Evolutionary conservation across 306 rosid species (phyloP).

Genomic region (Sindora glabra): DNA sequence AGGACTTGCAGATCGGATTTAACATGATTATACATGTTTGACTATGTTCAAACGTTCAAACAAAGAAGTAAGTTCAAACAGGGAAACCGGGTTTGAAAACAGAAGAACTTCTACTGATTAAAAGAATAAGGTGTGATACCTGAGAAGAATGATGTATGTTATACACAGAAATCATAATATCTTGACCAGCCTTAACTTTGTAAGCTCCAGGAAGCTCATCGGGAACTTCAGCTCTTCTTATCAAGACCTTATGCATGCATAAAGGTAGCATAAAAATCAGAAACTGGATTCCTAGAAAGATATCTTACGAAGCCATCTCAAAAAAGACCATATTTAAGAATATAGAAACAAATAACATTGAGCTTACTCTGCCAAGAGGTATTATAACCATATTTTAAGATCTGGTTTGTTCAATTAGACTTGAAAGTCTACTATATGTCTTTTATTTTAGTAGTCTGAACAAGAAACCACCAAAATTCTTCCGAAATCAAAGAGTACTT

Average conservation of each 20-base stretch:
- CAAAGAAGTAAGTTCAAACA: too few species aligned
- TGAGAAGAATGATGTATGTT: constrained; percentile 83
- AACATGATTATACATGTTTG: background rate
- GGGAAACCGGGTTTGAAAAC: background rate
- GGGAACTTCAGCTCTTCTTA: constrained; percentile 88
- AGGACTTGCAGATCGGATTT: background rate
- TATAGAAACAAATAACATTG: background rate
- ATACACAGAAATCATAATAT: constrained; percentile 92
- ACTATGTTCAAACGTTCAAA: too few species aligned
- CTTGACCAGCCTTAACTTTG: constrained; percentile 89
- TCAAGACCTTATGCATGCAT: constrained; percentile 57
- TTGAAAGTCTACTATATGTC: background rate
- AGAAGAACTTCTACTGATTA: background rate
- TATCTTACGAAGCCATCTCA: background rate
- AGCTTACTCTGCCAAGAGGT: background rate
- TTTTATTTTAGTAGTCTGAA: background rate
- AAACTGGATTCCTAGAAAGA: background rate
- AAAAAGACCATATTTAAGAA: constrained; percentile 3
- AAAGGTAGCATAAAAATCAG: constrained; percentile 1
- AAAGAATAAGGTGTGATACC: constrained; percentile 37
- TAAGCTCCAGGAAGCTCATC: constrained; percentile 80
- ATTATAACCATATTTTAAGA: background rate
- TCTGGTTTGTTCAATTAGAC: background rate
- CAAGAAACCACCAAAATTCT: too few species aligned
- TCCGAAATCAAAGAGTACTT: background rate